Base-by-base conservation (phyloP, 129 eudicot species). In the Flaveria linearis region DNA sequence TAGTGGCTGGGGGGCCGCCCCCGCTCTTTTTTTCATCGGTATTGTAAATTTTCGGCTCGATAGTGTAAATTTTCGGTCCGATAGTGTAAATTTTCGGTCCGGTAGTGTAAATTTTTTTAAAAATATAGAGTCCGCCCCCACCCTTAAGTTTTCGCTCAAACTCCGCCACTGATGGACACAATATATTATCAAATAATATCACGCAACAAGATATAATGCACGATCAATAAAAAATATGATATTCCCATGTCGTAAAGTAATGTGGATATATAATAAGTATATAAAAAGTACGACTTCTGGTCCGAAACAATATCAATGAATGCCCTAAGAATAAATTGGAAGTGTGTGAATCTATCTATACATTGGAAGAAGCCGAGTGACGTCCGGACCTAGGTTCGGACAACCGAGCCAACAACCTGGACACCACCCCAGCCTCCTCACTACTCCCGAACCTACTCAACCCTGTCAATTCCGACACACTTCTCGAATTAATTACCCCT, bases 381-480 rank as follows among this genome's bases (percentile, higher is more conserved):
- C 81, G 82, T 14, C 67, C 77, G 68, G 87, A 80, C 46, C 43
- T 80, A 22, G 93, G 83, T 55, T 84, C 92, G 18, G 90, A 79
- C 76, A 81, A 82, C 89, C 97, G 89, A 70, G 87, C 98, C 92
- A 85, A 75, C 82, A 90, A 69, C 71, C 76, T 78, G 13, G 82
- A 69, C 26, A 75, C 71, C 50, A 69, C 64, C 66, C 79, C 65
- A 73, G 73, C 79, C 71, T 60, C 82, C 28, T 80, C 88, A 72
- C 73, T 76, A 76, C 84, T 76, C 50, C 88, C 86, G 18, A 80
- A 78, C 90, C 97, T 93, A 75, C 89, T 93, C 86, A 88, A 49
- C 74, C 96, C 96, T 71, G 88, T 87, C 80, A 90, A 87, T 72
- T 94, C 98, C 86, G 98, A 94, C 97, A 88, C 91, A 53, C 98